Percentiles rank a stretch among this genome's conserved stretches.
phyloP scores from a whole-genome alignment of 169 alveolate genomes.

The Miamiensis avidus region DNA sequence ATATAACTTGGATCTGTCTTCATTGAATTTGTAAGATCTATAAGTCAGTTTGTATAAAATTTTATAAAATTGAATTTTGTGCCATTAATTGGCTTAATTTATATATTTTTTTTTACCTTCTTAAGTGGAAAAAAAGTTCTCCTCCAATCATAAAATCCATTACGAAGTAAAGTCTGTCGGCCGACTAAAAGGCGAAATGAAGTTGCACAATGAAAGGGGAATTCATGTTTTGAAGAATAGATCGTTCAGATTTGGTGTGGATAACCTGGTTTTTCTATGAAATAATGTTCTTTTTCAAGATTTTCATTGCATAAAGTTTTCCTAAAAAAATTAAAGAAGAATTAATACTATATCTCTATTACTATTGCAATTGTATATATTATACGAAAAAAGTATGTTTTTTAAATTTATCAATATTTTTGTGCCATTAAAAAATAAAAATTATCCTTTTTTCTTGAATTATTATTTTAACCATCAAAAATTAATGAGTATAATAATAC shows the following conservation, averaged over 20 bases:
- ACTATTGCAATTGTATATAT: not conserved
- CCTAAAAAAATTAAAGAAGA: no score
- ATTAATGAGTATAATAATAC: no score
- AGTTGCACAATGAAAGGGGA: conserved; percentile 76
- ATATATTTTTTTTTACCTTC: not conserved
- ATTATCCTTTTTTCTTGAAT: not conserved
- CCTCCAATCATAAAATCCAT: conserved; percentile 86
- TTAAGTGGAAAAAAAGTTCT: conserved; percentile 68
- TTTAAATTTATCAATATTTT: not conserved
- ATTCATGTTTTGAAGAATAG: conserved; percentile 61
- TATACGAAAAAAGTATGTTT: not conserved
- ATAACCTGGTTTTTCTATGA: conserved; percentile 42
- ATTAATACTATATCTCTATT: no score
- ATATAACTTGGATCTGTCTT: conserved; percentile 45
- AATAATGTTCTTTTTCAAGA: conserved; percentile 54
- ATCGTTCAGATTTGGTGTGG: conserved; percentile 70
- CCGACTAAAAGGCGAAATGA: conserved; percentile 74
- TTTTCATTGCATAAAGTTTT: conserved; percentile 70
- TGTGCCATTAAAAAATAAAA: not conserved
- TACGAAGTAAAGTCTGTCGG: conserved; percentile 70
- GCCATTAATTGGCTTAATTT: no score
- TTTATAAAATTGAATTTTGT: no score
- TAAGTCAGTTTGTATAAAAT: no score
- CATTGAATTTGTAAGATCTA: conserved; percentile 26
- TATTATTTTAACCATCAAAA: not conserved